phyloP scores from a whole-genome alignment of 2,329 filamentous ascomycete species.

The Didymosphaeria variabile region DNA sequence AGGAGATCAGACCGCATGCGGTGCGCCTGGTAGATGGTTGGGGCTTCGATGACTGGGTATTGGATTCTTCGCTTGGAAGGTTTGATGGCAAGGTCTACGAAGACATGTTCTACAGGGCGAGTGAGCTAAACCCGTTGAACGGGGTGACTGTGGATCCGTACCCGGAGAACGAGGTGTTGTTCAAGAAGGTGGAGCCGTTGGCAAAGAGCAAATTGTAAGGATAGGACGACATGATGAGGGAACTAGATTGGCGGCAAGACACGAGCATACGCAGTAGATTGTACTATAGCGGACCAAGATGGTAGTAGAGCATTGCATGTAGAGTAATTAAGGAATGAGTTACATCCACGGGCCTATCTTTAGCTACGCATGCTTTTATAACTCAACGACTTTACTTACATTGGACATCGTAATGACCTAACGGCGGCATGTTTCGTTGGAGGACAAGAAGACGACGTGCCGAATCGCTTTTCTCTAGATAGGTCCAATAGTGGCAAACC shows the following conservation, averaged over 20 bases:
- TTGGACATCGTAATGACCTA: no score
- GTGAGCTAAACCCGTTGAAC: conserved; percentile 77
- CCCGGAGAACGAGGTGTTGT: conserved; percentile 67
- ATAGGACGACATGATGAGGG: neutral
- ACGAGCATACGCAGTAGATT: neutral
- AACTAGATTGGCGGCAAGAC: neutral
- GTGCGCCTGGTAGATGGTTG: conserved; percentile 76
- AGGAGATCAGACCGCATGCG: conserved; percentile 77
- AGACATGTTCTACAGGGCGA: conserved; percentile 77
- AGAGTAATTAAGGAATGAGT: neutral
- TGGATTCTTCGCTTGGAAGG: conserved; percentile 75
- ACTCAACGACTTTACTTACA: no score
- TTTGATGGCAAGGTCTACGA: conserved; percentile 80
- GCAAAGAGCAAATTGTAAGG: conserved; percentile 62
- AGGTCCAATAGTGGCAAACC: no score
- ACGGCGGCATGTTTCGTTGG: no score
- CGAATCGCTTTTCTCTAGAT: no score
- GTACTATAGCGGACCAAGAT: neutral
- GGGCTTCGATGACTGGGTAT: conserved; percentile 81
- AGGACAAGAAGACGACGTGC: no score
- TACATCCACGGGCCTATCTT: neutral
- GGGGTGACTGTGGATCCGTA: conserved; percentile 76
- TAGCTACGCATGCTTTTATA: no score
- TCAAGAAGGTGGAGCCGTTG: conserved; percentile 66
- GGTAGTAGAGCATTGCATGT: neutral